Conservation (phyloP, 805 yeast species). For the Yamadazyma laniorum region DNA sequence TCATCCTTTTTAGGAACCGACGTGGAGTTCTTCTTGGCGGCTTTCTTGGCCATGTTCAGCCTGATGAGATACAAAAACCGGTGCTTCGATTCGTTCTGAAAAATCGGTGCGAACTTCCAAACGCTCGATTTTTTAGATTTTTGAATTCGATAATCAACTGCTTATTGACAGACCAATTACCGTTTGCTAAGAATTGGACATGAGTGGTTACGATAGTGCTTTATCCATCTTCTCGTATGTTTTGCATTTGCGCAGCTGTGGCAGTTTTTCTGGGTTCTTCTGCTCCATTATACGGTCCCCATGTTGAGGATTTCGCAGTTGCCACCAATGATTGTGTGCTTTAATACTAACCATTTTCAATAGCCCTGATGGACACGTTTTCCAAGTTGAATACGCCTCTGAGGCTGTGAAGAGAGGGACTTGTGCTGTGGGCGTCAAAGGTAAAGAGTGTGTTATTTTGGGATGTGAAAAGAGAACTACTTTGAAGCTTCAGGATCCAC, state of each 20-base stretch:
- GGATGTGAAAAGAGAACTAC: constrained; percentile 98
- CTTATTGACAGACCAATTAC: constrained; percentile 4
- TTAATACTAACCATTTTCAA: constrained; percentile 26
- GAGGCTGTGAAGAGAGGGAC: constrained; percentile 99
- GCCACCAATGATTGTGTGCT: constrained; percentile 12
- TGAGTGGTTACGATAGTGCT: constrained; percentile 99
- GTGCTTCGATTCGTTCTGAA: too few species aligned
- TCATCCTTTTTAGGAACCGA: constrained; percentile 52
- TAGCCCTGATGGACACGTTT: constrained; percentile 98
- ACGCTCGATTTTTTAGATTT: not conserved
- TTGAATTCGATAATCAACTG: too few species aligned
- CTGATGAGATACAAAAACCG: too few species aligned
- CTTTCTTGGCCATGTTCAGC: constrained; percentile 11
- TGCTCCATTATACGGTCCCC: too few species aligned
- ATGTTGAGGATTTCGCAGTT: too few species aligned
- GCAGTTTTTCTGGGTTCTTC: too few species aligned
- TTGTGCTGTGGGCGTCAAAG: constrained; percentile 96
- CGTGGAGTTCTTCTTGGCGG: constrained; percentile 29
- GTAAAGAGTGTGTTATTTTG: constrained; percentile 80
- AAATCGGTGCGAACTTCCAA: too few species aligned
- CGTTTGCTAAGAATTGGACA: constrained; percentile 21
- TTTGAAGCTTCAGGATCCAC: constrained; percentile 90
- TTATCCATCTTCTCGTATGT: constrained; percentile 92
- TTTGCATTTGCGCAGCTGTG: too few species aligned
- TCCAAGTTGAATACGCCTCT: constrained; percentile 96